Evolutionary conservation across 768 basidiomycete genomes (phyloP).

Genomic region (Russula foetens): DNA sequence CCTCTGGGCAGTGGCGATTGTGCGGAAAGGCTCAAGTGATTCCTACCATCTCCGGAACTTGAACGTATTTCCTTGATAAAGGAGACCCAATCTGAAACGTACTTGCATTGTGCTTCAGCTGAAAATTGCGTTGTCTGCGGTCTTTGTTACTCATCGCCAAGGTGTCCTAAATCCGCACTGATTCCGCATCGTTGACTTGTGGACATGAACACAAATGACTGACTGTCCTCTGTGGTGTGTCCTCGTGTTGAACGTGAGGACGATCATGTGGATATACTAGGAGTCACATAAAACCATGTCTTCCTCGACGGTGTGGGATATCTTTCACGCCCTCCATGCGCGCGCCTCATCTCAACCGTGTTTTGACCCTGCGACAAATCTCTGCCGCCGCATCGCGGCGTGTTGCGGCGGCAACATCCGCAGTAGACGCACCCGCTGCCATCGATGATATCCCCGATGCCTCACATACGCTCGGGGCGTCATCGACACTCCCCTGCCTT

Average conservation of each 20-base stretch:
- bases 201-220: neutral
- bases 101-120: neutral
- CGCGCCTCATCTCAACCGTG: neutral
- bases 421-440: neutral
- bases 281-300: neutral
- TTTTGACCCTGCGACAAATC: neutral
- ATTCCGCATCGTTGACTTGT: neutral
- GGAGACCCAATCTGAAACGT: neutral
- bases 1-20: neutral
- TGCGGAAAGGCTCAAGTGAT: neutral
- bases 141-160: neutral
- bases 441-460: slow-evolving; percentile 43
- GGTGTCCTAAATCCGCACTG: neutral
- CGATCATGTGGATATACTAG: neutral
- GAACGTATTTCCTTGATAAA: neutral
- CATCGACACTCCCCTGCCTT: slow-evolving; percentile 23
- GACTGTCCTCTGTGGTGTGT: no score
- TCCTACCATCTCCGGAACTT: neutral
- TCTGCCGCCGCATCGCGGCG: neutral
- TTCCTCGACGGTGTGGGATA: neutral
- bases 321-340: neutral
- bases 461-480: slow-evolving; percentile 34
- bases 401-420: neutral
- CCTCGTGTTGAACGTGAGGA: neutral
- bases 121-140: neutral